Base-by-base conservation (phyloP, 805 yeast genomes). In the Starmerella vaccinii region DNA sequence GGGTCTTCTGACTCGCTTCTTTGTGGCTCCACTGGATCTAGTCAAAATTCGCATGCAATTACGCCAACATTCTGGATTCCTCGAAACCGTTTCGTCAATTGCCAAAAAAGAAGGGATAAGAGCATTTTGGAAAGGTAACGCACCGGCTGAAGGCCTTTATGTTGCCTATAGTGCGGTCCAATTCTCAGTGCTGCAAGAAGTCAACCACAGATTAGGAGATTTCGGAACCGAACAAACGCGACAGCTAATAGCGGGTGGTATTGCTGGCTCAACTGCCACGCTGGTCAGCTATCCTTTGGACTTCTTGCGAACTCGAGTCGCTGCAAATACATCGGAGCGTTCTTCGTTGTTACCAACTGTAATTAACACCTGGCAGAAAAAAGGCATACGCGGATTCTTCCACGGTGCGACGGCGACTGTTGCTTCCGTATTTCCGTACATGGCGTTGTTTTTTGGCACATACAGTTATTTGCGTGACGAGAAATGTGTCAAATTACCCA, bases 41-140 rank as follows among this genome's bases (percentile, higher is more conserved):
- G 64, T 85, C 48, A 86, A 86, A 65, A 84, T 85, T 56, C 69
- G 94, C 48, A 69, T 83, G 33, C 95, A 85, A 62, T 68, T 85
- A 2, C 80, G 76, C 53, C 37, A 21, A 15, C 29, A 32, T 30
- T 45, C 55, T 0, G 16, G 48, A 2, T 35, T 65, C 6, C 16
- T 52, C 16, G 47, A 47, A 2, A 58, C 81, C 0, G 63, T 77
- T 43, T 55, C 53, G 13, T 64, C 69, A 1, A 73, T 87, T 1
- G 55, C 74, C 1, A 62, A 64, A 18, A 71, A 77, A 30, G 97
- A 90, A 65, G 95, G 95, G 1, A 38, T 81, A 0, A 53, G 65
- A 8, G 90, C 87, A 0, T 71, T 90, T n/a, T 92, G 97, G 97
- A 89, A 88, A 64, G 98, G 98, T 0, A 92, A 92, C 63, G 74